Evolutionary conservation across 2,329 filamentous ascomycete genomes (phyloP), one percentile per base, ranked within the genome.

Genomic region (Stachybotrys chartarum): DNA sequence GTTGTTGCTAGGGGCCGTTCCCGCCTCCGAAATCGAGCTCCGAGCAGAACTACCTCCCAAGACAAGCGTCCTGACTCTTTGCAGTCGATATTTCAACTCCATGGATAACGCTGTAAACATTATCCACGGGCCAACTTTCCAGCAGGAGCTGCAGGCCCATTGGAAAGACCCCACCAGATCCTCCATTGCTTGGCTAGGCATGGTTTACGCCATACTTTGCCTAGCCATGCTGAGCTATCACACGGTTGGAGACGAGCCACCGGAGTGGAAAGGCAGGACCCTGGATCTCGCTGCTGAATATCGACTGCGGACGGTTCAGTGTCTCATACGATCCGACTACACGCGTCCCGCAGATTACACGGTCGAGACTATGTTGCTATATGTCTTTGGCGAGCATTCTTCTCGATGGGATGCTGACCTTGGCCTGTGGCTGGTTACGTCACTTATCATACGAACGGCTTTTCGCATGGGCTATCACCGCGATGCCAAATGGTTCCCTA

Each of bases 71-170:
- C 84, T 96, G 64, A 86, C 90, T 30, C 78, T 97, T 17, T 88
- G 96, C 58, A 86, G 87, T 58, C 85, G 93, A 57, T 99, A 95
- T 68, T 97, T 97, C 76, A 93, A 93, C 68, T 93, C 88, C 0
- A 80, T 85, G 72, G 84, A 87, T 59, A 83, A 82, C 45, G 79
- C 82, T n/a, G 83, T 85, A 68, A 86, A 84, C 66, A 85, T 94
- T 60, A 82, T 94, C 52, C 90, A 95, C 65, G 86, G 86, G 0
- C 92, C 91, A 11, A 92, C 90, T 0, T 97, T 97, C 64, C 85
- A 93, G 65, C 83, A 87, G 64, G 82, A 89, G 69, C 76, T 90
- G 6, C 76, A 77, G 31, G 71, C 68, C 7, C 82, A 86, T 66
- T 93, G 88, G 88, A 75, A 85, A 63, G 84, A 87, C 63, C 88